These are phyloP conservation scores for Aspergillus incahuasiensis DNA, from an alignment of 495 filamentous ascomycete species.

Conservation along the genomic window DNA sequence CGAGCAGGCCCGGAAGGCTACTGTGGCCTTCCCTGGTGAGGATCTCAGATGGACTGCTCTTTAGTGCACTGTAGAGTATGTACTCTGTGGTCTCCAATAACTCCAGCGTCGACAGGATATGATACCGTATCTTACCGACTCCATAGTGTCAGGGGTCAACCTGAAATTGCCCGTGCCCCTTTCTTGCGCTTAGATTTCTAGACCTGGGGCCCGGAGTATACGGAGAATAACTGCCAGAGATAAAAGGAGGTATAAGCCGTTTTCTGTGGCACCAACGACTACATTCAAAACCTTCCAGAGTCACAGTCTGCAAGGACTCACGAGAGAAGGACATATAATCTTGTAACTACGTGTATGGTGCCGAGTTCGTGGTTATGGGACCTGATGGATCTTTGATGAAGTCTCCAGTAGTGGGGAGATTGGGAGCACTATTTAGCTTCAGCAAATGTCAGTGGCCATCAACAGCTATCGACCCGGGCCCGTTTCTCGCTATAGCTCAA, in stretches of 20 bases:
- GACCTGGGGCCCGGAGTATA: background rate
- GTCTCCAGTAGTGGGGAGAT: constrained; percentile 5
- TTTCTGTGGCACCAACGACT: too few species aligned
- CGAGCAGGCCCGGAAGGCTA: background rate
- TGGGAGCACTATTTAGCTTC: constrained; percentile 4
- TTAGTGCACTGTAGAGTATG: background rate
- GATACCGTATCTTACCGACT: constrained; percentile 13
- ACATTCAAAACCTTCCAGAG: too few species aligned
- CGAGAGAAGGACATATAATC: too few species aligned
- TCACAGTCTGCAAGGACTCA: too few species aligned
- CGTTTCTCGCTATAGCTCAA: background rate
- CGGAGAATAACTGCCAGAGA: background rate
- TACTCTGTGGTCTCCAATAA: too few species aligned
- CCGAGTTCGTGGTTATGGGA: constrained; percentile 2
- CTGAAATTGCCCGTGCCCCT: constrained; percentile 5
- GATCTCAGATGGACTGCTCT: background rate
- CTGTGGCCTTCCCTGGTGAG: background rate
- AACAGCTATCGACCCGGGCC: background rate
- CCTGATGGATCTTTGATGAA: constrained; percentile 7
- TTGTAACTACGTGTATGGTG: background rate
- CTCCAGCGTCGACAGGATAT: background rate
- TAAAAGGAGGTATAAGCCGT: background rate
- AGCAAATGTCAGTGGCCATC: constrained; percentile 4
- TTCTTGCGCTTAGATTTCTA: constrained; percentile 1
- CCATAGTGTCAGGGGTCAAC: constrained; percentile 17